Base-by-base conservation (phyloP, 805 yeast species). In the Pichia nanzhaoensis region DNA sequence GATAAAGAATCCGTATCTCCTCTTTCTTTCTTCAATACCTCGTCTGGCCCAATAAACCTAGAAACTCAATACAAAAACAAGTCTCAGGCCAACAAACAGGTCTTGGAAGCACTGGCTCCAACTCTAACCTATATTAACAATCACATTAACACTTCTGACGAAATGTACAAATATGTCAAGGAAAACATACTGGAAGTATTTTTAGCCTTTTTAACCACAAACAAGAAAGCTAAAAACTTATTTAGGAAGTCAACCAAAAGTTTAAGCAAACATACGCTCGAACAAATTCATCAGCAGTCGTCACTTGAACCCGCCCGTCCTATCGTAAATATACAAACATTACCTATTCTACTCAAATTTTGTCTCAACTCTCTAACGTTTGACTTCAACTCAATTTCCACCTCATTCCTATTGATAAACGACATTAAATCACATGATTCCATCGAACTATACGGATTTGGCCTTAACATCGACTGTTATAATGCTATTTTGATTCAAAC, bases 401-500 rank as follows among this genome's bases (percentile, higher is more conserved):
- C 56, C 28, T 52, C 65, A 0, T 19, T 53, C 12, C 35, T 46
- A 1, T 13, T 60, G 1, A 46, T 59, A 17, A 51, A 56, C 21
- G 49, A 46, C 30, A 59, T 61, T 17, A 60, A 61, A 46, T 47
- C 50, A 3, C 60, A 62, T 42, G 49, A 51, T 13, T 53, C 59
- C 5, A 59, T 63, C 4, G 56, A 51, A 18, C 50, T 63, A n/a
- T 64, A 60, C 45, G 59, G 61, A 20, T 57, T 52, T 37, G 65
- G 64, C 2, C 51, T 64, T 42, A 55, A 59, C 35, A 57, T 55
- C 9, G 58, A 58, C 27, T 56, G 60, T 12, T 64, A 64, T 51
- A 62, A 61, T 42, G 42, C 57, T 2, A 31, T 64, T 8, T 21
- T 64, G 1, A 32, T 39, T 10, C 64, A 58, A 22, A 37, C 51